Conservation (phyloP, 768 basidiomycete genomes). For the Sarcomyxa edulis region DNA sequence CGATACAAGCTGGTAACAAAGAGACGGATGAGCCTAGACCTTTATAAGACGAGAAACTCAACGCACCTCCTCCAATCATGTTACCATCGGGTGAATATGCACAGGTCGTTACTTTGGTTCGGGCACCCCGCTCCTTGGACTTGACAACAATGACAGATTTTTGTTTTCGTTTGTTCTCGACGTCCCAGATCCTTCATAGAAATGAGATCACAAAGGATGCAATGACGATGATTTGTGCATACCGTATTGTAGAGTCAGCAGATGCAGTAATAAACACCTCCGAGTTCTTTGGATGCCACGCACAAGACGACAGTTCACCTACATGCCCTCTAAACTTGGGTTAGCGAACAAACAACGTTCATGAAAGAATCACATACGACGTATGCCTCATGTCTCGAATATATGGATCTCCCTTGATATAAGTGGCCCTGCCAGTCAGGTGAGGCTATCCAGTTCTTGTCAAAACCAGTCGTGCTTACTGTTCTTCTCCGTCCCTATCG, state of each 20-base stretch:
- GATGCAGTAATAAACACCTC: slow-evolving; percentile 87
- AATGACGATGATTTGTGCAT: slow-evolving; percentile 9
- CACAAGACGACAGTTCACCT: slow-evolving; percentile 81
- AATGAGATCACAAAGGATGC: background rate
- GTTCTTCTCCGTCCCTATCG: slow-evolving; percentile 88
- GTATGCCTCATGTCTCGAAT: slow-evolving; percentile 99
- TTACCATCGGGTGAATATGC: slow-evolving; percentile 88
- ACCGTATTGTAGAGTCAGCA: slow-evolving; percentile 95
- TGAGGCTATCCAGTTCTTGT: slow-evolving; percentile 35
- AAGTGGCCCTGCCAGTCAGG: slow-evolving; percentile 61
- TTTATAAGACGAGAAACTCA: slow-evolving; percentile 3
- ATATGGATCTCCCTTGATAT: slow-evolving; percentile 94
- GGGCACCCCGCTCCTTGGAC: slow-evolving; percentile 89
- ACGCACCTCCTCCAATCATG: slow-evolving; percentile 79
- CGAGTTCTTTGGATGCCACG: slow-evolving; percentile 89
- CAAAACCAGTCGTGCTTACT: slow-evolving; percentile 46
- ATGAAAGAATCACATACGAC: slow-evolving; percentile 50
- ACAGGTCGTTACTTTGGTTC: slow-evolving; percentile 87
- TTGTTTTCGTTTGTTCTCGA: slow-evolving; percentile 88
- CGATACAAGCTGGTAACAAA: slow-evolving; percentile 62
- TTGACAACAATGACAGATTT: slow-evolving; percentile 96
- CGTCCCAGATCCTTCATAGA: slow-evolving; percentile 81
- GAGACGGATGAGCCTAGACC: slow-evolving; percentile 4
- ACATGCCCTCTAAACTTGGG: slow-evolving; percentile 78
- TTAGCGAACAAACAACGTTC: slow-evolving; percentile 6